Conservation (phyloP, 257 asterid genomes). For the Rauvolfia tetraphylla region DNA sequence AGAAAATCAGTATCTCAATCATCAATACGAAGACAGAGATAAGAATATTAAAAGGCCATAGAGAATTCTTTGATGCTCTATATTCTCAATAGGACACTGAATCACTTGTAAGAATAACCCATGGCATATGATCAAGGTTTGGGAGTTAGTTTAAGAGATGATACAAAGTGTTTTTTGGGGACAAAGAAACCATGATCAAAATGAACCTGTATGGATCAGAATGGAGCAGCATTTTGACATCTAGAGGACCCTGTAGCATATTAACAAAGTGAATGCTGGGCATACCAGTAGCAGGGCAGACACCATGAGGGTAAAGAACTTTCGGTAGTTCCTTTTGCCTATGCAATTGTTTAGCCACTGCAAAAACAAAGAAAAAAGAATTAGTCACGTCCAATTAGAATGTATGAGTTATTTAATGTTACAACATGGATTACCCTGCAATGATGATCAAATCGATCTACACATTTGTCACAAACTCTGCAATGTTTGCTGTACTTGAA, state of each 20-base stretch:
- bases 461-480: slow-evolving; percentile 96
- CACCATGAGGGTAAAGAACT: slow-evolving; percentile 90
- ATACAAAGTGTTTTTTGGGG: not conserved
- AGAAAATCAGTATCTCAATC: not conserved
- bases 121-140: not conserved
- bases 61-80: not conserved
- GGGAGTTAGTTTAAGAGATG: not conserved
- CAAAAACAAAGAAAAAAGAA: slow-evolving; percentile 26
- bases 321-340: slow-evolving; percentile 88
- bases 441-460: slow-evolving; percentile 91
- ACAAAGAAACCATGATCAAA: not conserved
- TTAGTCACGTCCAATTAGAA: slow-evolving; percentile 11
- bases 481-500: slow-evolving; percentile 97
- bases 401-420: not conserved
- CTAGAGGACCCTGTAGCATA: not conserved
- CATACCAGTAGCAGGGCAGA: slow-evolving; percentile 93
- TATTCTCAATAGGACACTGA: not conserved
- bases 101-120: not conserved
- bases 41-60: not conserved
- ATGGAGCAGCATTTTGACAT: not conserved
- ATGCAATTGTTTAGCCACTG: slow-evolving; percentile 99
- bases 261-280: slow-evolving; percentile 13
- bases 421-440: slow-evolving; percentile 67
- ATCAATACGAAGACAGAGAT: not conserved
- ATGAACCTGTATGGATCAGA: not conserved